Evolutionary conservation across 116 monocot species (phyloP).

Genomic region (Phalaenopsis hybrid): DNA sequence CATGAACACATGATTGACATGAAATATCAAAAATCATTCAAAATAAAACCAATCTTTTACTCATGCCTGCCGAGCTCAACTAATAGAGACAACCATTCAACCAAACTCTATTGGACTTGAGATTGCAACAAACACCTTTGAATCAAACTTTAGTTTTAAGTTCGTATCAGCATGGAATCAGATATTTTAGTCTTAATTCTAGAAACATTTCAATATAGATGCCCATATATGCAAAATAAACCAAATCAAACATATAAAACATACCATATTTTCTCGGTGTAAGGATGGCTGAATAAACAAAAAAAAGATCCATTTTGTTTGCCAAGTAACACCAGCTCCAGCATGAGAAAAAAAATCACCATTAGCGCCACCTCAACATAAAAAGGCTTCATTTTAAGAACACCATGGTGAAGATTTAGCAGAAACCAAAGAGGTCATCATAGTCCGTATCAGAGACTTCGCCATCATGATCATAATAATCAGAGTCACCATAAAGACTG

Average conservation of each 20-base stretch:
- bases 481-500: not conserved
- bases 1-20: too few species aligned
- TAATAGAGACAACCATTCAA: too few species aligned
- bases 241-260: not conserved
- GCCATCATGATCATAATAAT: not conserved
- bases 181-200: not conserved
- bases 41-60: too few species aligned
- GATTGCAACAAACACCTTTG: too few species aligned
- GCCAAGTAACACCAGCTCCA: not conserved
- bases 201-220: not conserved
- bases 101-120: too few species aligned
- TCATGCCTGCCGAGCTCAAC: too few species aligned
- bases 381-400: not conserved
- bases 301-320: not conserved
- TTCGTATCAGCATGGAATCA: too few species aligned
- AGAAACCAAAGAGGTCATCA: not conserved
- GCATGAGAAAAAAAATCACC: not conserved
- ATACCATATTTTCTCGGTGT: not conserved
- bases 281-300: not conserved
- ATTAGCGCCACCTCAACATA: not conserved
- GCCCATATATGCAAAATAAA: too few species aligned
- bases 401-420: not conserved
- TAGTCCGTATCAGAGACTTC: too few species aligned
- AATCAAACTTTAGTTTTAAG: too few species aligned
- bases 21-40: too few species aligned